These are phyloP conservation scores for Endocarpon pusillum DNA, from an alignment of 495 filamentous ascomycete species.

Conservation along the genomic window DNA sequence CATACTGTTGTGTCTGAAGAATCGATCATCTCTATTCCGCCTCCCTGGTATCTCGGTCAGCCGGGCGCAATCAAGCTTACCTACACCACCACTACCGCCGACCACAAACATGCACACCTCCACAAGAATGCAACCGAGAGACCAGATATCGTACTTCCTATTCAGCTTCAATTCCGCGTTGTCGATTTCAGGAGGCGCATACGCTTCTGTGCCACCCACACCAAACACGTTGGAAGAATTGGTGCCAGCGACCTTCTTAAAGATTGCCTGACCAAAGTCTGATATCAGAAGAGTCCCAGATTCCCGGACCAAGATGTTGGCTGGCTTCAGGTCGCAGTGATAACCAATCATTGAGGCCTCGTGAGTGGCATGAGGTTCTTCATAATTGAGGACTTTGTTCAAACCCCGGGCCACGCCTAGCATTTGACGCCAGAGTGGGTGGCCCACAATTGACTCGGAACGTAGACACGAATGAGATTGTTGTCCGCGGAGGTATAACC, in stretches of 20 bases:
- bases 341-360: conserved; percentile 4
- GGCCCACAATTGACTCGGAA: not conserved
- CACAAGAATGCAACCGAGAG: not conserved
- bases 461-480: no score
- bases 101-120: not conserved
- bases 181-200: not conserved
- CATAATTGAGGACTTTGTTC: not conserved
- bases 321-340: conserved; percentile 20
- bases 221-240: not conserved
- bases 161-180: not conserved
- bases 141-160: not conserved
- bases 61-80: not conserved
- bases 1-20: not conserved
- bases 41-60: not conserved
- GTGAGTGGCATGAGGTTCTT: not conserved
- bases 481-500: not conserved
- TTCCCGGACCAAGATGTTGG: conserved; percentile 16
- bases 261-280: not conserved
- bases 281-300: not conserved
- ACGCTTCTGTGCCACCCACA: not conserved
- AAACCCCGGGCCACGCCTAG: not conserved
- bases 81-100: not conserved
- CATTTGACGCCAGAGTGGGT: not conserved
- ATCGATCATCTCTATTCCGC: not conserved
- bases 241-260: not conserved